Evolutionary conservation across 1,284 basidiomycete genomes (phyloP), one percentile per base, ranked within the genome.

Genomic region (Pseudozyma sp.): DNA sequence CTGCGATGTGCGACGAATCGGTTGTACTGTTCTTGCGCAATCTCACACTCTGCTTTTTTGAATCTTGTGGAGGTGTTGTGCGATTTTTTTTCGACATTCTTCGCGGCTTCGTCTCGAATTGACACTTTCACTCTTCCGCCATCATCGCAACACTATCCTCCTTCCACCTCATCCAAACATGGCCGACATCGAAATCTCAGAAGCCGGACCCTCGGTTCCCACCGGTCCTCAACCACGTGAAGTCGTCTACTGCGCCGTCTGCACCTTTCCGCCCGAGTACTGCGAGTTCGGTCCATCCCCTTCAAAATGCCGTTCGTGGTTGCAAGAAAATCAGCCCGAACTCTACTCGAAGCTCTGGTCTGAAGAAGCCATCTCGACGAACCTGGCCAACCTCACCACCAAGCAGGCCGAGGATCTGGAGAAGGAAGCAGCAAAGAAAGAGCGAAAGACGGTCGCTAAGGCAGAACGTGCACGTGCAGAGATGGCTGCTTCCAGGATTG

Each of bases 211-310:
- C 5, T 74, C 71, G 5, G 70, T 55, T 8, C 55, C 64, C 17
- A 52, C 62, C 46, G 67, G 67, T 3, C 67, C 72, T 5, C 70
- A 72, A 14, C 70, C 76, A 17, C 68, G 78, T 37, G 48, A 60
- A 29, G 67, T 76, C 35, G 40, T 75, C 48, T 82, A 82, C 68
- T 82, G 80, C 45, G 68, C 74, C 11, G 63, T 82, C n/a, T 82
- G 79, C 71, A 78, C 82, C 46, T 81, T 81, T 50, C 82, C 82
- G 0, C 81, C 81, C 53, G 82, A 84, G 56, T 84, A 83, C 71
- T 84, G 82, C 69, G 80, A 81, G 51, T 84, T 82, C 50, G 77
- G 80, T 2, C 76, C 80, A 1, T 75, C 74, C 3, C 56, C 73
- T 11, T 77, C 80, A 24, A 82, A 79, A 54, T 84, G 82, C 60